A percentile compares a stretch with the other conserved stretches of the same genome.
Conservation (phyloP, 129 eudicot genomes). For the Saposhnikovia divaricata region DNA sequence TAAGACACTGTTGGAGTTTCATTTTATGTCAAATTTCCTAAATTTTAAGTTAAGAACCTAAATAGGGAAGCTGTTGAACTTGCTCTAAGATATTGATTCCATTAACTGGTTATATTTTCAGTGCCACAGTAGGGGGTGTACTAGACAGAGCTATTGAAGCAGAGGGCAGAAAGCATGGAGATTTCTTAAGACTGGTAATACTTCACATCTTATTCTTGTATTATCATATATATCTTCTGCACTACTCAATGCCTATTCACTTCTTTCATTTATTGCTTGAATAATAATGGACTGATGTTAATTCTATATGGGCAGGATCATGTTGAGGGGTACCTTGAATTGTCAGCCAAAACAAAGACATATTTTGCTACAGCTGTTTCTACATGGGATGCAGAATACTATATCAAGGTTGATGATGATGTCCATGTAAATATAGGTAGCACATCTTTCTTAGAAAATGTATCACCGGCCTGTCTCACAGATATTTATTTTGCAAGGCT, state of each 20-base stretch:
- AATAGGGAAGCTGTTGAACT: no score
- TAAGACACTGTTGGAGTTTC: no score
- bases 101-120: constrained; percentile 9
- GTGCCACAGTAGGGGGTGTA: constrained; percentile 78
- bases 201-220: not conserved
- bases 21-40: no score
- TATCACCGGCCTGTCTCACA: not conserved
- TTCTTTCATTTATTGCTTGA: not conserved
- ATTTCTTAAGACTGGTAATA: constrained; percentile 68
- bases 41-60: no score
- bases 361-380: constrained; percentile 84
- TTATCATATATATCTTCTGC: not conserved
- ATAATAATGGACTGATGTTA: not conserved
- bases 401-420: constrained; percentile 88
- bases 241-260: not conserved
- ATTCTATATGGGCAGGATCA: constrained; percentile 44
- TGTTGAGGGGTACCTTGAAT: constrained; percentile 82
- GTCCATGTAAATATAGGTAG: constrained; percentile 87
- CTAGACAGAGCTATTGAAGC: constrained; percentile 83
- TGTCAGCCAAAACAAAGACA: constrained; percentile 74
- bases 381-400: constrained; percentile 86
- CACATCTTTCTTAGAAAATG: not conserved
- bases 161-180: constrained; percentile 73
- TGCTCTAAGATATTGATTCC: not conserved
- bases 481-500: not conserved